Evolutionary conservation across 441 rosid genomes (phyloP).

Genomic region (Pelargonium australe): DNA sequence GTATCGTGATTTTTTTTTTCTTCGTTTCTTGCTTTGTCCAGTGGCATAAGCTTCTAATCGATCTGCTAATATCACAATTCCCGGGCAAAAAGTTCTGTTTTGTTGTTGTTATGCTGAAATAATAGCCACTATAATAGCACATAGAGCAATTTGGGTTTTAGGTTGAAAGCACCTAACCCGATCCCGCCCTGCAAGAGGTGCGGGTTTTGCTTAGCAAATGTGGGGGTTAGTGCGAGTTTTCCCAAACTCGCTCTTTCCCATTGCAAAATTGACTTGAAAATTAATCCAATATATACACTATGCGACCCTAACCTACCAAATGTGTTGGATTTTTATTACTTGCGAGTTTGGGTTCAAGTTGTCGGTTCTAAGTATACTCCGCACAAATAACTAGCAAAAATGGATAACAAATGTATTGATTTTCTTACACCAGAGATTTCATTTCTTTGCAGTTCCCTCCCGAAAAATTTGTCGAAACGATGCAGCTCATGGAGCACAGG

Average conservation of each 20-base stretch:
- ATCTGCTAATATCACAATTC: neutral
- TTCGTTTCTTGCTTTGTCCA: neutral
- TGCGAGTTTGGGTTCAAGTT: too few species aligned
- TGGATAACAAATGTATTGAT: constrained; percentile 32
- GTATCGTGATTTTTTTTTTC: neutral
- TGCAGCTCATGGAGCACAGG: constrained; percentile 95
- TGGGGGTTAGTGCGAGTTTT: too few species aligned
- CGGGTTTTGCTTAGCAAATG: too few species aligned
- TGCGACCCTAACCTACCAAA: too few species aligned
- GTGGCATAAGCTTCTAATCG: neutral
- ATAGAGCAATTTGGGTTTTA: too few species aligned
- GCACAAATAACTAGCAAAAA: neutral
- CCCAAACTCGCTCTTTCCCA: too few species aligned
- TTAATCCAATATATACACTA: too few species aligned
- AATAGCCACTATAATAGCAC: neutral
- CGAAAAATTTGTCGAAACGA: constrained; percentile 70
- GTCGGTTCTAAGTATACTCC: too few species aligned
- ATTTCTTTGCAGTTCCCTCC: constrained; percentile 60
- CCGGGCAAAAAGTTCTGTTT: neutral
- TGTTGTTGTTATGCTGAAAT: neutral
- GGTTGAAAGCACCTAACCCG: too few species aligned
- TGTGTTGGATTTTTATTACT: too few species aligned
- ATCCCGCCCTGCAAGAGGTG: too few species aligned
- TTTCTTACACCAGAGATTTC: constrained; percentile 27
- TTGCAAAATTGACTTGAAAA: too few species aligned